phyloP scores from a whole-genome alignment of 305 asterid genomes.

The Fraxinus nigra region DNA sequence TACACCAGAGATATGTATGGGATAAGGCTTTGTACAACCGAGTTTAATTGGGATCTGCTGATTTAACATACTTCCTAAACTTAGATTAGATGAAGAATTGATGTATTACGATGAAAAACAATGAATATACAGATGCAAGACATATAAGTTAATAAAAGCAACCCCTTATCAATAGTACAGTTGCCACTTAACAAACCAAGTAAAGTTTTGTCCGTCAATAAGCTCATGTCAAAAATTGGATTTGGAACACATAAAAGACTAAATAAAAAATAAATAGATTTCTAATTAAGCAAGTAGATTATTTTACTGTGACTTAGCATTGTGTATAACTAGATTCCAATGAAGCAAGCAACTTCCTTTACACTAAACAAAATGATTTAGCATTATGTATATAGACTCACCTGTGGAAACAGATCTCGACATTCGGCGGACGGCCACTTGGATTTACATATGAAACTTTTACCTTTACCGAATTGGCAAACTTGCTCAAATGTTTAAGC shows the following conservation, averaged over 20 bases:
- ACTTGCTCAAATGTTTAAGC: conserved; percentile 51
- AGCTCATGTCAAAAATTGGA: neutral
- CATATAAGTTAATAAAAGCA: neutral
- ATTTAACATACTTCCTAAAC: conserved; percentile 6
- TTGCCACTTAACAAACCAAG: neutral
- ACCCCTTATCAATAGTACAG: neutral
- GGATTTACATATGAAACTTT: conserved; percentile 47
- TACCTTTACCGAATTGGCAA: conserved; percentile 61
- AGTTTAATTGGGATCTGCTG: neutral
- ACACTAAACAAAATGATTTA: conserved; percentile 2
- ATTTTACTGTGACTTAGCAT: neutral
- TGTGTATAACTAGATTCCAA: neutral
- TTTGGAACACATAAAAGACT: neutral
- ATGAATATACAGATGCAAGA: neutral
- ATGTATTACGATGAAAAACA: neutral
- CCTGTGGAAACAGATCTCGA: conserved; percentile 89
- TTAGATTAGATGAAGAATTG: neutral
- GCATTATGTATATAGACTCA: conserved; percentile 34
- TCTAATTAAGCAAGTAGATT: neutral
- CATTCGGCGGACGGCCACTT: conserved; percentile 42
- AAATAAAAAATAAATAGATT: neutral
- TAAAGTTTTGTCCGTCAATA: neutral
- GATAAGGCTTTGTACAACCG: neutral
- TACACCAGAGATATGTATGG: neutral
- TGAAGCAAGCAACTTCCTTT: neutral